Base-by-base conservation (phyloP, 441 rosid genomes). In the Erodium moschatum region DNA sequence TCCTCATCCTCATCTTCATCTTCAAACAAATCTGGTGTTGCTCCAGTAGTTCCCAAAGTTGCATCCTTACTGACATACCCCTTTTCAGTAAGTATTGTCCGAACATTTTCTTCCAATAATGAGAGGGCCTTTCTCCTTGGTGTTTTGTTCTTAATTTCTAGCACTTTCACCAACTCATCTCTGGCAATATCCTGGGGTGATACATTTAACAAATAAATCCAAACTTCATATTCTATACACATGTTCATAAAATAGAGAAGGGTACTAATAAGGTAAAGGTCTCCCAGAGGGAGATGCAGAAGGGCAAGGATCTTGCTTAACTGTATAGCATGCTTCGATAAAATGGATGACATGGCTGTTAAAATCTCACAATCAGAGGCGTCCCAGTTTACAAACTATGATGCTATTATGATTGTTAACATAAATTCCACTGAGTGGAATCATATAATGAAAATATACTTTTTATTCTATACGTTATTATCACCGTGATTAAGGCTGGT, bases 1-100 rank as follows among this genome's bases (percentile, higher is more conserved):
- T 91, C 97, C 76, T 94, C 99, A 80, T 94, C 99, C 78, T 94
- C 99, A 20, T 94, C 97, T 80, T 94, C 98, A 68, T 86, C 92
- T 80, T 91, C 94, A 70, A 87, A 75, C 72, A 87, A 63, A 33
- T 88, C 97, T 35, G 84, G 85, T 64, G 80, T 76, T 66, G 86
- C 76, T 80, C 90, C 99, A 60, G 76, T 70, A 62, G 85, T 70
- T 72, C 86, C 88, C 64, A 77, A 74, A 62, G 72, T 74, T 69
- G 63, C 81, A 67, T 83, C 92, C 77, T 79, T 86, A 76, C 85
- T 79, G 71, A 94, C 87, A 76, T 87, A 94, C 70, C 99, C 99
- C 73, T 89, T 79, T 77, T 91, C 99, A 2, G 97, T 83, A 69
- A 94, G 89, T 78, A 85, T 88, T 44, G 79, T 75, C 69, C 87